Percentiles rank a stretch among this genome's conserved stretches.
phyloP scores from a whole-genome alignment of 2,329 filamentous ascomycete species.

The Claviceps quebecensis region DNA sequence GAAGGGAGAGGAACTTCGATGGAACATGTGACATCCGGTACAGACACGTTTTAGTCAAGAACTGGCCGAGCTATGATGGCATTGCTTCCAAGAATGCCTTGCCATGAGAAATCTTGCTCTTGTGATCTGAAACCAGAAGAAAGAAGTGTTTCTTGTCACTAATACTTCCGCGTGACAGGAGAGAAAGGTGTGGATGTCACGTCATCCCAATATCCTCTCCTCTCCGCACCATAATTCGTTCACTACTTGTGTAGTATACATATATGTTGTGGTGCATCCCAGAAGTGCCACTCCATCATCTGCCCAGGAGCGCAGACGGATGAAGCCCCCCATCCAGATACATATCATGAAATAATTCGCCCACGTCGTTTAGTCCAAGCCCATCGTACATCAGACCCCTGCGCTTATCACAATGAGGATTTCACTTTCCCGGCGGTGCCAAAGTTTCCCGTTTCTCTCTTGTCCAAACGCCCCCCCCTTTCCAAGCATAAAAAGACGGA shows the following conservation, averaged over 20 bases:
- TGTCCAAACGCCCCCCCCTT: not conserved
- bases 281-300: not conserved
- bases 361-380: not conserved
- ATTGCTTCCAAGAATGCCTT: not conserved
- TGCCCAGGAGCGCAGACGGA: not conserved
- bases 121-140: too few relatives aligned
- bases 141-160: too few relatives aligned
- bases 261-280: not conserved
- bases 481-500: not conserved
- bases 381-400: not conserved
- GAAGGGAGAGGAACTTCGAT: too few relatives aligned
- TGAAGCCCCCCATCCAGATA: not conserved
- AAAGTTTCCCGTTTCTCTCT: not conserved
- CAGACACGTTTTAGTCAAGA: not conserved
- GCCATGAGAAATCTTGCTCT: too few relatives aligned
- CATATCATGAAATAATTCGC: constrained; percentile 4
- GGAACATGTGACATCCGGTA: too few relatives aligned
- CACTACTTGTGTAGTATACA: too few relatives aligned
- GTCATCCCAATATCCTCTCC: too few relatives aligned
- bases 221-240: too few relatives aligned
- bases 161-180: too few relatives aligned
- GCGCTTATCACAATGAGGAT: too few relatives aligned
- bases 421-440: not conserved
- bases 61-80: not conserved
- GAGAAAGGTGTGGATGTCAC: too few relatives aligned